Evolutionary conservation across 805 yeast species (phyloP).

Genomic region (Candida patagonica): DNA sequence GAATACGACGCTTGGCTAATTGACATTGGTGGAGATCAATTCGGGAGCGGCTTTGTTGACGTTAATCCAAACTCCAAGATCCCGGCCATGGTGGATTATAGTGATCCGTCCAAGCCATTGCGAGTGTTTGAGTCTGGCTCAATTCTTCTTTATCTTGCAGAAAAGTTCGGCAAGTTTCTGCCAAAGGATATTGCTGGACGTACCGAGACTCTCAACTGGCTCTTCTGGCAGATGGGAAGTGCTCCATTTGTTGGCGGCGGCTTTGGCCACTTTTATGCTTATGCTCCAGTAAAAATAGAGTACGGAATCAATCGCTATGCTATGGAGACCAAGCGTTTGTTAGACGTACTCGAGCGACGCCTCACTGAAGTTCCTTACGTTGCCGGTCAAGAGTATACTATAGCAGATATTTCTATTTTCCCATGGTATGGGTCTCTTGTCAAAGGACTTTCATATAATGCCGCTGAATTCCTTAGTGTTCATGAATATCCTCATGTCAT

Average conservation of each 20-base stretch:
- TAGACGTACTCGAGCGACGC: slow-evolving; percentile 44
- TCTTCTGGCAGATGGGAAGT: slow-evolving; percentile 49
- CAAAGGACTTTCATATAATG: too few species aligned
- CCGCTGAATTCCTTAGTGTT: too few species aligned
- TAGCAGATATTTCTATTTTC: too few species aligned
- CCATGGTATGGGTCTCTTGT: too few species aligned
- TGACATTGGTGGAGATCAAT: too few species aligned
- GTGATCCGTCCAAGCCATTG: slow-evolving; percentile 18
- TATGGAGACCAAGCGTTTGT: slow-evolving; percentile 44
- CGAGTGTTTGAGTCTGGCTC: slow-evolving; percentile 54
- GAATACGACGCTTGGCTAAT: slow-evolving; percentile 54
- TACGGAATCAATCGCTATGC: slow-evolving; percentile 45
- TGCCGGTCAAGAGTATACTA: neutral
- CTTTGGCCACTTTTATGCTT: slow-evolving; percentile 37
- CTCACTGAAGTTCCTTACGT: slow-evolving; percentile 18
- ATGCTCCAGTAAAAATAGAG: slow-evolving; percentile 42
- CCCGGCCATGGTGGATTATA: slow-evolving; percentile 39
- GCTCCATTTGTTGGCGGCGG: slow-evolving; percentile 60
- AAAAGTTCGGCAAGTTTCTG: slow-evolving; percentile 50
- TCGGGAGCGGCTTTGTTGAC: slow-evolving; percentile 2
- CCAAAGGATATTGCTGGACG: slow-evolving; percentile 33
- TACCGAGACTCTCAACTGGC: slow-evolving; percentile 26
- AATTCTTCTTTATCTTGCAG: slow-evolving; percentile 49
- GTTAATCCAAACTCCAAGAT: slow-evolving; percentile 54
- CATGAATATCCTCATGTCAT: too few species aligned